Evolutionary conservation across 1,284 basidiomycete genomes (phyloP), one percentile per base, ranked within the genome.

Genomic region (Inonotus obliquus): DNA sequence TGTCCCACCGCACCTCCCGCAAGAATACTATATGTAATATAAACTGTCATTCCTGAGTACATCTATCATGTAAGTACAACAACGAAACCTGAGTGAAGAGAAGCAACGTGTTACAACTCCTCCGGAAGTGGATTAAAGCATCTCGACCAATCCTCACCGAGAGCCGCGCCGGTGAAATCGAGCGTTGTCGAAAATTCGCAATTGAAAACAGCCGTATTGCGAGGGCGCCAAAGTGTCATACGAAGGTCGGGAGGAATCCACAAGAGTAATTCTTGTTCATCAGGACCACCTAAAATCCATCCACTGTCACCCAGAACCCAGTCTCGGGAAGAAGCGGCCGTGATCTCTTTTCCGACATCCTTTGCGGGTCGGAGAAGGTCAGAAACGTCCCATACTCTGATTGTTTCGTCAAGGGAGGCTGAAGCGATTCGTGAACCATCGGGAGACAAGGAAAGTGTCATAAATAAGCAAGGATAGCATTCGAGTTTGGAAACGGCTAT

Each of bases 301-400:
- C 55, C 39, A n/a, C 47, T 39, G 21, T 57, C 39, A 5, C 6
- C 39, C 53, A 54, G 23, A 21, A 6, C 19, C 53, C 53, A 54
- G 19, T 47, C 21, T 10, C 2, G 21, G 21, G 10, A 47, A 19
- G 45, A 19, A 47, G 44, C 17, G 21, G 4, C 14, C 14, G 13
- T 47, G 13, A 11, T 5, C 10, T 11, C 44, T 17, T 47, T 39
- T 10, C 2, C 38, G 1, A 39, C 10, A 11, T 10, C 2, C 38
- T 11, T 45, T 7, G 44, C 10, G n/a, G 44, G 19, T 5, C 10
- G 13, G 10, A 19, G 44, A 45, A 45, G 19, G 44, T n/a, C 19
- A 9, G 44, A 11, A 10, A 21, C 44, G 19, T 47, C 63, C 63
- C n/a, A 65, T 13, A 65, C 35, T 13, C 52, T 51, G 7, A 63